phyloP scores from a whole-genome alignment of 345 rosid genomes.

The Citrus inodora region DNA sequence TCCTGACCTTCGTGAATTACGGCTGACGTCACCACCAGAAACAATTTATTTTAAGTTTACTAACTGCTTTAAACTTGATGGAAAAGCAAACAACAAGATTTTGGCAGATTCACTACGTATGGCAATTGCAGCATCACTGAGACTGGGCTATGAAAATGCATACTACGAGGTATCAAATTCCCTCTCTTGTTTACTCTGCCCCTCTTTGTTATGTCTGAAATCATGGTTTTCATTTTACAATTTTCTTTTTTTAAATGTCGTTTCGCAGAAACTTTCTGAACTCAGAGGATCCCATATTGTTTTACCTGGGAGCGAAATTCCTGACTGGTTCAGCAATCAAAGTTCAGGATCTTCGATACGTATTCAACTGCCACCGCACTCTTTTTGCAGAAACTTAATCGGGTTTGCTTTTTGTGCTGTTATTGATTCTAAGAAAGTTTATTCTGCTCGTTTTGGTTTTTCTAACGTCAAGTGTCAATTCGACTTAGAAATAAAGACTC shows the following conservation, averaged over 20 bases:
- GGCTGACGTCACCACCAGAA: too few relatives aligned
- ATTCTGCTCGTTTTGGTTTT: too few relatives aligned
- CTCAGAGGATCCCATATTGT: too few relatives aligned
- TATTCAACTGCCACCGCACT: neutral
- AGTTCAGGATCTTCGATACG: too few relatives aligned
- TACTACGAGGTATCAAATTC: too few relatives aligned
- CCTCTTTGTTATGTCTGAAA: neutral
- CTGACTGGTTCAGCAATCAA: too few relatives aligned
- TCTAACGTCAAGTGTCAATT: accelerated
- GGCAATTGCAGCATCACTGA: neutral
- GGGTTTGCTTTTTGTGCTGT: neutral
- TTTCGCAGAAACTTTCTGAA: neutral
- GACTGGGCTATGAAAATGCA: neutral
- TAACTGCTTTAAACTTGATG: neutral
- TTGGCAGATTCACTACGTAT: neutral
- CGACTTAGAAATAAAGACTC: neutral
- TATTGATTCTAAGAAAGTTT: neutral
- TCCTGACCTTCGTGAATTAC: too few relatives aligned
- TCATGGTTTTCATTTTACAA: neutral
- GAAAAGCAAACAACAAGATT: neutral
- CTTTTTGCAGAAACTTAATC: neutral
- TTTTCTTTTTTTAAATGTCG: neutral
- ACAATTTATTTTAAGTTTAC: neutral
- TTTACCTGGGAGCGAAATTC: too few relatives aligned
- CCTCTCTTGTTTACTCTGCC: neutral